Percentiles rank a stretch among this genome's conserved stretches.
Conservation (phyloP, 768 basidiomycete species). For the Pisolithus albus region DNA sequence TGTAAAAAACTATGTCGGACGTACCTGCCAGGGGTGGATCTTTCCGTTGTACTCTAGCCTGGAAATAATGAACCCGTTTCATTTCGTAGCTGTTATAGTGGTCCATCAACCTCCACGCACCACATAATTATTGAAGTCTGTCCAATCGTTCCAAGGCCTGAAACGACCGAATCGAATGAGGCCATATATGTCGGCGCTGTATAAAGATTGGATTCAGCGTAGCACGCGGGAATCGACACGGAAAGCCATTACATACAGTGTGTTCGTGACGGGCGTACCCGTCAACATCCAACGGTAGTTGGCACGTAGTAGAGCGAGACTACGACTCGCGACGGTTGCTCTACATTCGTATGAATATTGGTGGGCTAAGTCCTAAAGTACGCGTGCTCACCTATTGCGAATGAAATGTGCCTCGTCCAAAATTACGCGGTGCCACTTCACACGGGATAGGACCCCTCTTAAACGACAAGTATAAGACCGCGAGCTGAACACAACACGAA, state of each 20-base stretch:
- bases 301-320: slow-evolving; percentile 52
- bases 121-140: slow-evolving; percentile 51
- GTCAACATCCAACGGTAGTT: slow-evolving; percentile 77
- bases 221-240: neutral
- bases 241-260: slow-evolving; percentile 36
- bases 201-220: no score
- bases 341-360: slow-evolving; percentile 22
- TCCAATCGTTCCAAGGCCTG: slow-evolving; percentile 69
- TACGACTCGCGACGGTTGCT: slow-evolving; percentile 50
- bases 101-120: slow-evolving; percentile 27
- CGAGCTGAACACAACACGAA: neutral
- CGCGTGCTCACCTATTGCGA: slow-evolving; percentile 44
- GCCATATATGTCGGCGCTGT: slow-evolving; percentile 63
- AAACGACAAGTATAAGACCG: neutral
- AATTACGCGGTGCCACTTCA: slow-evolving; percentile 62
- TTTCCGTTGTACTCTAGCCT: slow-evolving; percentile 48
- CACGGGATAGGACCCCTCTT: slow-evolving; percentile 55
- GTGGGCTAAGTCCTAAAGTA: neutral
- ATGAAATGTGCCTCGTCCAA: slow-evolving; percentile 79
- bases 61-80: neutral
- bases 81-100: neutral
- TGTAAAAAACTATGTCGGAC: slow-evolving; percentile 4
- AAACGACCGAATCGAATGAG: slow-evolving; percentile 64
- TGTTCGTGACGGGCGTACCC: slow-evolving; percentile 70
- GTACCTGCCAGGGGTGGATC: slow-evolving; percentile 58